Percentiles rank a stretch among this genome's conserved stretches.
Conservation (phyloP, 2,329 filamentous ascomycete genomes). For the Hysterium pulicare region DNA sequence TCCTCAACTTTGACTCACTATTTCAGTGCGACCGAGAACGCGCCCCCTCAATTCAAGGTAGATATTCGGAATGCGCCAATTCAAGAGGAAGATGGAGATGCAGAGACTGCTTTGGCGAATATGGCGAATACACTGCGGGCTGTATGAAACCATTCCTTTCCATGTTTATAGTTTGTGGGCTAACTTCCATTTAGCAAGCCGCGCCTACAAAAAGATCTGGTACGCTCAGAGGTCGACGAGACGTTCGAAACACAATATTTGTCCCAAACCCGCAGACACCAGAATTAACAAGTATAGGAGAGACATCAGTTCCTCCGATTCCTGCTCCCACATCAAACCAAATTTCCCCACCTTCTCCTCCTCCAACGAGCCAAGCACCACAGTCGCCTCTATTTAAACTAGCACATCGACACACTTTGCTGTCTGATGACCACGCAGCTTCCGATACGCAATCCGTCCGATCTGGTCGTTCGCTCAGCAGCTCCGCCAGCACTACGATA, state of each 20-base stretch:
- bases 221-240: slow-evolving; percentile 81
- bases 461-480: slow-evolving; percentile 76
- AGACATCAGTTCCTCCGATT: slow-evolving; percentile 24
- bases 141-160: slow-evolving; percentile 32
- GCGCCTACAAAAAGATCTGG: slow-evolving; percentile 58
- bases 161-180: slow-evolving; percentile 1
- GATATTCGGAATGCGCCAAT: slow-evolving; percentile 77
- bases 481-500: slow-evolving; percentile 57
- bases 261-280: slow-evolving; percentile 52
- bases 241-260: slow-evolving; percentile 89
- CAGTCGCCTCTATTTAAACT: slow-evolving; percentile 35
- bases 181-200: slow-evolving; percentile 44
- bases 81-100: slow-evolving; percentile 70
- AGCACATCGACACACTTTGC: slow-evolving; percentile 24
- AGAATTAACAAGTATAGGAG: slow-evolving; percentile 37
- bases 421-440: slow-evolving; percentile 56
- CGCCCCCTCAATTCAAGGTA: slow-evolving; percentile 64
- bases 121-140: slow-evolving; percentile 69
- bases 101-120: slow-evolving; percentile 69
- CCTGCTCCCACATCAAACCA: slow-evolving; percentile 18
- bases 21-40: slow-evolving; percentile 18
- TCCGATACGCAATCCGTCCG: slow-evolving; percentile 91
- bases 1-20: not conserved
- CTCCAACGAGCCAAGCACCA: slow-evolving; percentile 23
- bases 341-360: slow-evolving; percentile 11